Conservation (phyloP, 208 protist species). For the Acanthamoeba royreba region DNA sequence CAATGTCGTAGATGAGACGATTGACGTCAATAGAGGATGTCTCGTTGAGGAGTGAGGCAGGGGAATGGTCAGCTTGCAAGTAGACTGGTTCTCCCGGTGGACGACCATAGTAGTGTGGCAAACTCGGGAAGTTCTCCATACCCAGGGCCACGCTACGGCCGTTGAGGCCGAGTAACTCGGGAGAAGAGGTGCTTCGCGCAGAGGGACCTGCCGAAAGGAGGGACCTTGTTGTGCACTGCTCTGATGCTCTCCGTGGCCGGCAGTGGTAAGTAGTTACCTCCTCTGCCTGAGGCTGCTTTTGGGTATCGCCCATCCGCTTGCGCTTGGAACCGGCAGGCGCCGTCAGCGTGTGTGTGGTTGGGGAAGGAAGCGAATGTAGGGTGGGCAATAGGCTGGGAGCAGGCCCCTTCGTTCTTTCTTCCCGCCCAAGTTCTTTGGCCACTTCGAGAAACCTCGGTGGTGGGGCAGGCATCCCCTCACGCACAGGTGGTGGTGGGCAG, state of each 20-base stretch:
- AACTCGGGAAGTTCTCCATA: background rate
- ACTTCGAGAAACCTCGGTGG: background rate
- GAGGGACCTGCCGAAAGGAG: background rate
- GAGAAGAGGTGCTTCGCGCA: background rate
- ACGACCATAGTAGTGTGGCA: background rate
- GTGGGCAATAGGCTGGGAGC: background rate
- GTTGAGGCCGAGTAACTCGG: background rate
- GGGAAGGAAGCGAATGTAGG: background rate
- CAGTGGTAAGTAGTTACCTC: no score
- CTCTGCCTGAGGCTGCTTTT: no score
- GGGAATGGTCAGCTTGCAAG: no score
- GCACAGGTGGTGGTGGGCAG: background rate
- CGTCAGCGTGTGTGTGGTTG: background rate
- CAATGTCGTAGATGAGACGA: background rate
- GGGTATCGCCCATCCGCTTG: background rate
- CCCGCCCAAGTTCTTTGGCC: no score
- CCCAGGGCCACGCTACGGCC: no score
- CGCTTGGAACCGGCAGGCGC: background rate
- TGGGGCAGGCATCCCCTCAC: background rate
- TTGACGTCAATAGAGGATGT: background rate
- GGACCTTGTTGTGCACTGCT: no score
- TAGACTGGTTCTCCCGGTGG: no score
- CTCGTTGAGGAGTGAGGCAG: background rate
- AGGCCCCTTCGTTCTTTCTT: background rate
- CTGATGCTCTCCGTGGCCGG: no score